A percentile compares a stretch with the other conserved stretches of the same genome.
Conservation (phyloP, 1,284 basidiomycete species). For the Boletus sp. region DNA sequence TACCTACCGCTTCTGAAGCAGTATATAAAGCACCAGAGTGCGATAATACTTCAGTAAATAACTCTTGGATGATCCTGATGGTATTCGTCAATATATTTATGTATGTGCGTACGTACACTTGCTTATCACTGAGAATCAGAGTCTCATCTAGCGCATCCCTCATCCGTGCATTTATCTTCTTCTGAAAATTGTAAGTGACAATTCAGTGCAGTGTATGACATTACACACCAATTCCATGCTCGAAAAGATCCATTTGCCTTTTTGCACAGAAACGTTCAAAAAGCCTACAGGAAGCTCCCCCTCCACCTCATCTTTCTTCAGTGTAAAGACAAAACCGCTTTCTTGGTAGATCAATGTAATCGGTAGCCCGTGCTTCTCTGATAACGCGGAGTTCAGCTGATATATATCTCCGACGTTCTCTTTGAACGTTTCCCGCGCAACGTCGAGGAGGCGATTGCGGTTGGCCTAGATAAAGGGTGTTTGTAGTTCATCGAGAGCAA, state of each 20-base stretch:
- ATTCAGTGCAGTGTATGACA: not conserved
- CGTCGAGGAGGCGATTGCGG: slow-evolving; percentile 82
- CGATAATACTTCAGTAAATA: slow-evolving; percentile 65
- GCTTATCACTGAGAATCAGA: slow-evolving; percentile 80
- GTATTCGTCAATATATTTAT: not conserved
- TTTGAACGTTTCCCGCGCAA: slow-evolving; percentile 90
- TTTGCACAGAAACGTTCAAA: slow-evolving; percentile 68
- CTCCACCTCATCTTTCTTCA: slow-evolving; percentile 68
- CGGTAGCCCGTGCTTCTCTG: slow-evolving; percentile 64
- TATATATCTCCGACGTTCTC: slow-evolving; percentile 89
- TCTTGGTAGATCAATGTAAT: slow-evolving; percentile 72
- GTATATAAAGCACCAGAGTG: slow-evolving; percentile 81
- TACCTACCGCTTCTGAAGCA: slow-evolving; percentile 80
- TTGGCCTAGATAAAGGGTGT: slow-evolving; percentile 55
- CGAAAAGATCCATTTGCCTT: slow-evolving; percentile 74
- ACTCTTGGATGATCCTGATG: slow-evolving; percentile 71
- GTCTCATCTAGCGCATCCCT: slow-evolving; percentile 85
- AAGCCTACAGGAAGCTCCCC: slow-evolving; percentile 71
- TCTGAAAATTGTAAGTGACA: slow-evolving; percentile 41
- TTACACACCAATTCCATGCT: slow-evolving; percentile 75
- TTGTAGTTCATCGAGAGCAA: not conserved
- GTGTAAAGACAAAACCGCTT: slow-evolving; percentile 68
- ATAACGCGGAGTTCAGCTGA: slow-evolving; percentile 60
- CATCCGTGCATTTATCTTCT: slow-evolving; percentile 84
- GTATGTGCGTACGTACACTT: slow-evolving; percentile 18